Evolutionary conservation across 176 grass and related monocot genomes (phyloP).

Genomic region (Otatea glauca): DNA sequence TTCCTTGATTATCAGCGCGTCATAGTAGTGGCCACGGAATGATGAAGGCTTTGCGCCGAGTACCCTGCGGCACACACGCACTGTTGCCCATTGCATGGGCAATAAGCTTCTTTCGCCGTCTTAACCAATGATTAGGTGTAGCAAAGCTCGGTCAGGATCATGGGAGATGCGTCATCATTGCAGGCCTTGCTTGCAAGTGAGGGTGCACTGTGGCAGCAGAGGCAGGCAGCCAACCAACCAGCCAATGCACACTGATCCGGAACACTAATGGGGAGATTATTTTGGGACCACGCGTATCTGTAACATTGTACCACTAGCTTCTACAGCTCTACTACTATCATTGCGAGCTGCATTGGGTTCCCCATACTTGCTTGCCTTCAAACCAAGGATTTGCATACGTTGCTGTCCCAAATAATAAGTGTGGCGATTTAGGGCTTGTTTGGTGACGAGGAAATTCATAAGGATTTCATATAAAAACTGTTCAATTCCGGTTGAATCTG

Average conservation of each 20-base stretch:
- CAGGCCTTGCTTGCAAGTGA: constrained; percentile 57
- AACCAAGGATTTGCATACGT: neutral
- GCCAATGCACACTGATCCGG: constrained; percentile 16
- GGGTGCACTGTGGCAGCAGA: constrained; percentile 31
- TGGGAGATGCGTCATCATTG: constrained; percentile 12
- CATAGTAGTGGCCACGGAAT: constrained; percentile 16
- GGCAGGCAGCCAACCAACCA: constrained; percentile 32
- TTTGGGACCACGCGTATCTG: constrained; percentile 26
- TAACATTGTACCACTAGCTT: neutral
- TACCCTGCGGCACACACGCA: neutral
- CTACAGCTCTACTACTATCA: neutral
- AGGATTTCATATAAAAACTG: too few species aligned
- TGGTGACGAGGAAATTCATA: too few species aligned
- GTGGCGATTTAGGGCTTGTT: too few species aligned
- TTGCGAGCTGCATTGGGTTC: neutral
- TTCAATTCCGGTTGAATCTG: too few species aligned
- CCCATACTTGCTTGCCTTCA: neutral
- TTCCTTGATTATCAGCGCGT: constrained; percentile 43
- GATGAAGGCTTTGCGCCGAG: constrained; percentile 22
- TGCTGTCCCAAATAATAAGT: too few species aligned
- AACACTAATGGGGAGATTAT: constrained; percentile 10
- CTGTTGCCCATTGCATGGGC: neutral
- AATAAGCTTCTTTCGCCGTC: neutral
- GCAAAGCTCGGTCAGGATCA: constrained; percentile 42
- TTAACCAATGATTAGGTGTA: constrained; percentile 30